Conservation (phyloP, 768 basidiomycete genomes). For the Suillus clintonianus region DNA sequence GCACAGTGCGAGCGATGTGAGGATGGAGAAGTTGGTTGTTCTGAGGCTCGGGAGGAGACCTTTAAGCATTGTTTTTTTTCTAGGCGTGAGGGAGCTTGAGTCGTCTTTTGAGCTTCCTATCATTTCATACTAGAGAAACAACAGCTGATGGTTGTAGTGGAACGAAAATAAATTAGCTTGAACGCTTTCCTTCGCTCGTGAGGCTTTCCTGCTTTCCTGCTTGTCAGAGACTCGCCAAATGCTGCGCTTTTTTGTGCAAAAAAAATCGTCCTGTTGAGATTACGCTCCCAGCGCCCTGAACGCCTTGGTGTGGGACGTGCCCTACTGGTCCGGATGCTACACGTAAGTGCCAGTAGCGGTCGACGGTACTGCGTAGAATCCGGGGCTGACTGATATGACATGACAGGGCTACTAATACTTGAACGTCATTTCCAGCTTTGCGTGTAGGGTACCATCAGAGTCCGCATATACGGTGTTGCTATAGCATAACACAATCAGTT, state of each 20-base stretch:
- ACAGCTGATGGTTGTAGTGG: neutral
- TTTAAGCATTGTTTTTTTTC: conserved; percentile 54
- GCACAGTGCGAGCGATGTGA: conserved; percentile 58
- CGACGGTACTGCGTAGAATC: neutral
- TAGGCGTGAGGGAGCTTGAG: conserved; percentile 48
- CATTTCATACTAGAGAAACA: neutral
- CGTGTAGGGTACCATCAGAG: neutral
- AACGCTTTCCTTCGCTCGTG: too few species aligned
- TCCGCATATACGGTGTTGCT: neutral
- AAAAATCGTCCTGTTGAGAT: too few species aligned
- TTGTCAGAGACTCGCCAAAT: too few species aligned
- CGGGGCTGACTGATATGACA: neutral
- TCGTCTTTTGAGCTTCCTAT: neutral
- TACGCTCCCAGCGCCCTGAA: too few species aligned
- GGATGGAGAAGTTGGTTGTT: conserved; percentile 84
- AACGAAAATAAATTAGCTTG: neutral
- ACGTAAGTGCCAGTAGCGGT: neutral
- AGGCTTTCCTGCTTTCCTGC: too few species aligned
- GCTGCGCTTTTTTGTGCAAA: too few species aligned
- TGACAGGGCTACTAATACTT: neutral
- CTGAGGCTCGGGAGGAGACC: conserved; percentile 71
- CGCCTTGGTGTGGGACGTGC: neutral
- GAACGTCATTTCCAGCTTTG: neutral
- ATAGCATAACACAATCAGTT: neutral
- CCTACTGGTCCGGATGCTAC: neutral